Evolutionary conservation across 768 basidiomycete species (phyloP).

Genomic region (Auriculariales sp.): DNA sequence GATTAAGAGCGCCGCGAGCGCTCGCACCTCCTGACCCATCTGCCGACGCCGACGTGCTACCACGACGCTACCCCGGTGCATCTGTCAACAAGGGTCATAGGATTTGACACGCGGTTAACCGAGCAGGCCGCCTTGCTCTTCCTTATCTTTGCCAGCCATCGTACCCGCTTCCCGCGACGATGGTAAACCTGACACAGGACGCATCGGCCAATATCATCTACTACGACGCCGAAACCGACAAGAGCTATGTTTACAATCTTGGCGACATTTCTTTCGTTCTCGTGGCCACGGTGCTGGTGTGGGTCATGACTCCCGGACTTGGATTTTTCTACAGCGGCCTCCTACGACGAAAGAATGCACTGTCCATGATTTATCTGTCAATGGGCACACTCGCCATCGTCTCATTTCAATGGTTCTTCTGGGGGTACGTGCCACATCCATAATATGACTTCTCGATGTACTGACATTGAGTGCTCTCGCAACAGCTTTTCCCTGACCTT

Average conservation of each 20-base stretch:
- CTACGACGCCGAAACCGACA: conserved; percentile 3
- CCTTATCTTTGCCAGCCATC: too few species aligned
- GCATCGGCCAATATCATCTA: not conserved
- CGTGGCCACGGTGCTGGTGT: conserved; percentile 60
- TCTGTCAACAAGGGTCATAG: too few species aligned
- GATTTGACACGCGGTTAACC: too few species aligned
- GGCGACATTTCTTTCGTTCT: conserved; percentile 62
- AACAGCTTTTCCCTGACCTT: conserved; percentile 67
- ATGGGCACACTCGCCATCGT: conserved; percentile 68
- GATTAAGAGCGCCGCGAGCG: too few species aligned
- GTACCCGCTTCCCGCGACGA: not conserved
- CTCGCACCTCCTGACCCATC: too few species aligned
- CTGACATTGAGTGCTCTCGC: too few species aligned
- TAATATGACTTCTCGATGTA: too few species aligned
- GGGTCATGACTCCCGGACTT: conserved; percentile 74
- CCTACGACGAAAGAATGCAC: conserved; percentile 81
- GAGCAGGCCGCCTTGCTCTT: too few species aligned
- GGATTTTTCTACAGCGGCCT: conserved; percentile 88
- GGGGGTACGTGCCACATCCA: conserved; percentile 57
- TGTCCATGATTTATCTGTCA: conserved; percentile 79
- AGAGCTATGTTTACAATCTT: conserved; percentile 31
- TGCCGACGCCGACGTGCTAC: too few species aligned
- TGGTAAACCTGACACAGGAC: not conserved
- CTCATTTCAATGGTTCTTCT: conserved; percentile 71
- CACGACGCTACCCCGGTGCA: too few species aligned